Base-by-base conservation (phyloP, 2,329 filamentous ascomycete genomes). In the Verticillium nubilum region DNA sequence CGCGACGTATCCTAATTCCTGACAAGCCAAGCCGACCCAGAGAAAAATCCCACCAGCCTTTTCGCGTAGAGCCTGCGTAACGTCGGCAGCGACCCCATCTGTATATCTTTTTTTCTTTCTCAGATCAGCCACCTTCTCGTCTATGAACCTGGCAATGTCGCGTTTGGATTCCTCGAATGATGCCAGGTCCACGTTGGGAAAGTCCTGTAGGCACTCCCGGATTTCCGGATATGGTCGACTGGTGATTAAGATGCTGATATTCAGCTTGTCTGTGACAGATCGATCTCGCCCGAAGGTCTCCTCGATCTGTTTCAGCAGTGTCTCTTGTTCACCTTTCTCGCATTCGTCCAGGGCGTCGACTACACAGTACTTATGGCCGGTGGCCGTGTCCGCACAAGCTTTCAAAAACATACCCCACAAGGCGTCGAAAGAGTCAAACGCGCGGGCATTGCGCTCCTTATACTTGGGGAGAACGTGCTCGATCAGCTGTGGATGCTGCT, bases 291-390 rank as follows among this genome's bases (percentile, higher is more conserved):
- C 19, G 52, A 64, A 67, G 6, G 59, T 61, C 15, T 64, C 53
- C 31, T 58, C 25, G 3, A 66, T 26, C 19, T 64, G 62, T 2
- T 60, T 19, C 17, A 67, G 54, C 19, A 68, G 42, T 1, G 57
- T 62, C 12, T 53, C 29, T 27, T 65, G 65, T 15, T 57, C 59
- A 15, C 62, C 65, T 33, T 27, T 58, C 26, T 61, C 61, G 59
- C 64, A 67, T 33, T 67, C 64, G 33, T 67, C 66, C 15, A 68
- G 56, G 1, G 63, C 65, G 29, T 68, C 62, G 47, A 68, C 61
- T 13, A 67, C 59, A 61, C 57, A 66, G 50, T 65, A 66, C 42
- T 64, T 65, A 29, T 37, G 57, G 6, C 65, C 65, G 1, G 62
- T 64, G 9, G 23, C 23, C 27, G 59, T 31, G 54, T 68, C 64